Conservation (phyloP, 768 basidiomycete genomes). For the Cyclocybe aegerita region DNA sequence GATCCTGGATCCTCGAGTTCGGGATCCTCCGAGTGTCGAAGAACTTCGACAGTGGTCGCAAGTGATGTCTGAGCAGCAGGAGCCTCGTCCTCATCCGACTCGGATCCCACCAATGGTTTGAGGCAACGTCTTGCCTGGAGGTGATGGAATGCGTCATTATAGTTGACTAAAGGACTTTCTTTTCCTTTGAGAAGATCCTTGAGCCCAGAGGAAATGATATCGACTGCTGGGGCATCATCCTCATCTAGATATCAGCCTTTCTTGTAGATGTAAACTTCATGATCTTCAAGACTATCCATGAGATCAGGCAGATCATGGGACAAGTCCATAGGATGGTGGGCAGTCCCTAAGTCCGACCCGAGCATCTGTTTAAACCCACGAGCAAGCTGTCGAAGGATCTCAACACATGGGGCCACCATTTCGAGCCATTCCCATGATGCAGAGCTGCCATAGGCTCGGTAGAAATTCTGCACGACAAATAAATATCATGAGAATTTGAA, state of each 20-base stretch:
- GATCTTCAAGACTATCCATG: conserved; percentile 21
- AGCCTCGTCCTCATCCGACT: too few species aligned
- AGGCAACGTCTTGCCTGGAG: conserved; percentile 4
- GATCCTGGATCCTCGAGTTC: too few species aligned
- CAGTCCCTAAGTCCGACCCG: conserved; percentile 18
- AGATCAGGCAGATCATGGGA: conserved; percentile 16
- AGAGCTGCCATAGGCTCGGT: conserved; percentile 22
- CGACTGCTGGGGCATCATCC: conserved; percentile 11
- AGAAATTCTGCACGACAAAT: conserved; percentile 16
- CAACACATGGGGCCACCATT: conserved; percentile 22
- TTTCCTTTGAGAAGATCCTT: neutral
- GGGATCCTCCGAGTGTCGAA: too few species aligned
- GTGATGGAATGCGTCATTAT: conserved; percentile 2
- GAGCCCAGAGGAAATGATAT: conserved; percentile 10
- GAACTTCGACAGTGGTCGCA: too few species aligned
- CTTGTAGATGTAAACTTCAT: conserved; percentile 17
- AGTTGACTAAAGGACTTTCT: conserved; percentile 4
- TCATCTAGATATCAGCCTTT: conserved; percentile 15
- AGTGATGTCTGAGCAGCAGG: too few species aligned
- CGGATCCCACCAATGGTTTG: neutral
- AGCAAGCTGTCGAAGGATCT: conserved; percentile 18
- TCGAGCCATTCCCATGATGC: conserved; percentile 28
- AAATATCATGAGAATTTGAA: too few species aligned
- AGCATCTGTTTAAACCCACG: conserved; percentile 15
- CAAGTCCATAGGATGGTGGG: conserved; percentile 17